Conservation (phyloP, 257 asterid species). For the Capsicum rhomboideum region DNA sequence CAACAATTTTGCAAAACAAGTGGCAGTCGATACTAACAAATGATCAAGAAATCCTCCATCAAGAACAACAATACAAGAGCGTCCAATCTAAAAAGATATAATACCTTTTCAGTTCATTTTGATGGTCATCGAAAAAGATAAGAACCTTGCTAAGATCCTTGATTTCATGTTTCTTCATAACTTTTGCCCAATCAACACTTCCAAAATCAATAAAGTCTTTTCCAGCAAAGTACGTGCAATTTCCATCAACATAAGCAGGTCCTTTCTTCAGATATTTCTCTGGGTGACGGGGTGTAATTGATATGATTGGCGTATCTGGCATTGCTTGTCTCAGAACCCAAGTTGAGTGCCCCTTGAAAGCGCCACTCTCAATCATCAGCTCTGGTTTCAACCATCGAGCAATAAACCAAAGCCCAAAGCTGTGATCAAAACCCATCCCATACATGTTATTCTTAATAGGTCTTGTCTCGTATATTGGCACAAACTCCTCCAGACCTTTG, state of each 20-base stretch:
- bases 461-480: slow-evolving; percentile 75
- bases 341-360: slow-evolving; percentile 95
- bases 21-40: background rate
- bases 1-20: background rate
- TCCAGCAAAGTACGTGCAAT: slow-evolving; percentile 91
- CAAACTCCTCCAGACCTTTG: slow-evolving; percentile 78
- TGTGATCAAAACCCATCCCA: slow-evolving; percentile 97
- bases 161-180: slow-evolving; percentile 63
- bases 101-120: slow-evolving; percentile 90
- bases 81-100: background rate
- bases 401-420: slow-evolving; percentile 97
- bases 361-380: slow-evolving; percentile 92
- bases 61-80: background rate
- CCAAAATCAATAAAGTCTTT: slow-evolving; percentile 94
- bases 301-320: slow-evolving; percentile 75
- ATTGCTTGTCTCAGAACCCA: slow-evolving; percentile 96
- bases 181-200: slow-evolving; percentile 79
- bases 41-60: background rate
- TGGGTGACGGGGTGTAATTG: slow-evolving; percentile 96
- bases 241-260: slow-evolving; percentile 92
- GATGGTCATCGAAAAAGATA: slow-evolving; percentile 95
- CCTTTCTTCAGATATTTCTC: slow-evolving; percentile 90
- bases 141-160: slow-evolving; percentile 65
- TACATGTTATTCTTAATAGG: slow-evolving; percentile 87
- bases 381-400: slow-evolving; percentile 76